A percentile compares a stretch with the other conserved stretches of the same genome.
phyloP scores from a whole-genome alignment of 805 yeast genomes.

The Ogataea chonburiensis region DNA sequence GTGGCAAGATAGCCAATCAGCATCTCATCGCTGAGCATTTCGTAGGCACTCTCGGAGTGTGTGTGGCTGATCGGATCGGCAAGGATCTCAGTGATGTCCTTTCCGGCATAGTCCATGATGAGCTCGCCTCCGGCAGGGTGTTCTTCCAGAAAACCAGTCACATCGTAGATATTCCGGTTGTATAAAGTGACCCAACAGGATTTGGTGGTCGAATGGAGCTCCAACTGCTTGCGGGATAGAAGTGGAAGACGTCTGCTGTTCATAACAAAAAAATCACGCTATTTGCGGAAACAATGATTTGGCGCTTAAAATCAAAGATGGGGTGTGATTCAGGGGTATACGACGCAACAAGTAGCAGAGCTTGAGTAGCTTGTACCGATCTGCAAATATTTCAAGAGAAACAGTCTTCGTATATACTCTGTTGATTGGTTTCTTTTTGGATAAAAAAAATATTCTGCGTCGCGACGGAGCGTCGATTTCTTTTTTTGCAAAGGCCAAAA shows the following conservation, averaged over 20 bases:
- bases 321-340: not conserved
- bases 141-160: conserved; percentile 67
- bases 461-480: too few species aligned
- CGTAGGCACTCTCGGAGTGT: conserved; percentile 87
- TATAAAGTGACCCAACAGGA: conserved; percentile 83
- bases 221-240: conserved; percentile 52
- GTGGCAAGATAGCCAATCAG: conserved; percentile 84
- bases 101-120: conserved; percentile 57
- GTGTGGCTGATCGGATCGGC: conserved; percentile 68
- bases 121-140: conserved; percentile 70
- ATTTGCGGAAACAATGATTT: conserved; percentile 2
- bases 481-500: conserved; percentile 1
- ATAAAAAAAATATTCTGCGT: too few species aligned
- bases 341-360: too few species aligned
- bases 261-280: conserved; percentile 9
- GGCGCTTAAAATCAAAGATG: not conserved
- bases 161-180: conserved; percentile 80
- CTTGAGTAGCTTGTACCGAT: too few species aligned
- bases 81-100: conserved; percentile 69
- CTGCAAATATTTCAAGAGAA: too few species aligned
- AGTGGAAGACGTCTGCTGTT: conserved; percentile 49
- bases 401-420: too few species aligned
- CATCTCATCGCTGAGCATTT: conserved; percentile 82
- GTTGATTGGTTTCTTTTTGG: too few species aligned
- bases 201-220: conserved; percentile 46